Conservation (phyloP, 306 rosid genomes). For the Vigna trinervia region DNA sequence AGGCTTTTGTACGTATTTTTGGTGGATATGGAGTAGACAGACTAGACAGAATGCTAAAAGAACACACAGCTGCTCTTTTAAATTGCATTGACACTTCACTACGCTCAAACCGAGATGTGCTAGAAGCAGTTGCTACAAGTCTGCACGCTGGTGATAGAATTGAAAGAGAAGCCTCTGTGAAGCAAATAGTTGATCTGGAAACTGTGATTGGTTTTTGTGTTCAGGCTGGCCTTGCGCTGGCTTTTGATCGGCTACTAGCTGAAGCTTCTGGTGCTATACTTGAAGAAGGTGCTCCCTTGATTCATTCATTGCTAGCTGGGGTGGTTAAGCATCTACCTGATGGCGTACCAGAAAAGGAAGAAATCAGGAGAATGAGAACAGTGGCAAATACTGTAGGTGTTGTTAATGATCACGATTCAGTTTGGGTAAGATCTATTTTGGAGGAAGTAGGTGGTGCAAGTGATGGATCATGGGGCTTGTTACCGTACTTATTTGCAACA, state of each 20-base stretch:
- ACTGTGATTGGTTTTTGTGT: slow-evolving; percentile 87
- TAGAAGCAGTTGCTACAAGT: slow-evolving; percentile 86
- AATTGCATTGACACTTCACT: slow-evolving; percentile 93
- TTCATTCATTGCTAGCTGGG: slow-evolving; percentile 80
- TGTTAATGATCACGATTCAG: slow-evolving; percentile 78
- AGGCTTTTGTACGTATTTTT: slow-evolving; percentile 86
- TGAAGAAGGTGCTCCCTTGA: slow-evolving; percentile 86
- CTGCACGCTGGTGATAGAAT: slow-evolving; percentile 87
- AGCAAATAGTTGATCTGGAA: slow-evolving; percentile 89
- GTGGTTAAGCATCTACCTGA: slow-evolving; percentile 85
- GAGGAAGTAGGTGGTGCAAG: slow-evolving; percentile 95
- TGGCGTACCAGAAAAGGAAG: slow-evolving; percentile 83
- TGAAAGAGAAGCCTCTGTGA: slow-evolving; percentile 86
- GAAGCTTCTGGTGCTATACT: slow-evolving; percentile 95
- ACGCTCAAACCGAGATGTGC: slow-evolving; percentile 86
- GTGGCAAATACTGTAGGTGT: slow-evolving; percentile 86
- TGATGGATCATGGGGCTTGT: slow-evolving; percentile 96
- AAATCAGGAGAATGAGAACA: slow-evolving; percentile 74
- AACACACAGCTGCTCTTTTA: slow-evolving; percentile 97
- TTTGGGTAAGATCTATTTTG: slow-evolving; percentile 91
- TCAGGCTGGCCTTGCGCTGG: slow-evolving; percentile 92
- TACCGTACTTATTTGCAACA: slow-evolving; percentile 92
- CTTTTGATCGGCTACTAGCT: slow-evolving; percentile 80
- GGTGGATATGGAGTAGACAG: slow-evolving; percentile 99
- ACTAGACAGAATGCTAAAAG: slow-evolving; percentile 91